Evolutionary conservation across 768 basidiomycete species (phyloP).

Genomic region (Tylopilus plumbeoviolaceoides): DNA sequence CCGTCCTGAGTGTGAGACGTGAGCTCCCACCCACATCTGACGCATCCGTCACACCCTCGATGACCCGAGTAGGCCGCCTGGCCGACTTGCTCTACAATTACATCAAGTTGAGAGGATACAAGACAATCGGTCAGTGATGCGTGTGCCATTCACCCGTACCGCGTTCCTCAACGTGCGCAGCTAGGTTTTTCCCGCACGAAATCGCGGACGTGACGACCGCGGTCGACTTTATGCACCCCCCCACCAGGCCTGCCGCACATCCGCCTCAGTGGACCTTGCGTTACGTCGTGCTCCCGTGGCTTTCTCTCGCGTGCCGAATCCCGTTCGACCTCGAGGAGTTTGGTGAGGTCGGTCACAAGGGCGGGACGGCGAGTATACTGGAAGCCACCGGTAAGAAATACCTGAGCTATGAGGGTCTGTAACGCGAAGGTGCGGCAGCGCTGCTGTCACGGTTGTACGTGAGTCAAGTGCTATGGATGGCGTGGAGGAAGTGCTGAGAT

Average conservation of each 20-base stretch:
- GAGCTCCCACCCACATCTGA: no score
- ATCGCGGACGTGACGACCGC: slow-evolving; percentile 77
- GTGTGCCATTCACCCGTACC: slow-evolving; percentile 4
- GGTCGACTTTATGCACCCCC: slow-evolving; percentile 55
- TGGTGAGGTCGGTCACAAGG: slow-evolving; percentile 52
- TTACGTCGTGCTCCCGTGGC: slow-evolving; percentile 84
- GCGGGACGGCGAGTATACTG: slow-evolving; percentile 52
- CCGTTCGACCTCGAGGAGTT: slow-evolving; percentile 90
- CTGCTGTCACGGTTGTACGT: slow-evolving; percentile 80
- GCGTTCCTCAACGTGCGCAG: slow-evolving; percentile 42
- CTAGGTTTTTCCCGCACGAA: slow-evolving; percentile 92
- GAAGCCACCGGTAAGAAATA: slow-evolving; percentile 56
- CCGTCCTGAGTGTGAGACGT: no score
- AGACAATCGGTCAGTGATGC: slow-evolving; percentile 74
- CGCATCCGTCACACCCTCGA: slow-evolving; percentile 25
- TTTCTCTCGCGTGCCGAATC: slow-evolving; percentile 90
- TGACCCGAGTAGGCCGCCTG: slow-evolving; percentile 46
- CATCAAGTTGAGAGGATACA: slow-evolving; percentile 86
- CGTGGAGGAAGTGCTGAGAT: slow-evolving; percentile 8
- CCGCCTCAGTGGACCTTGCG: slow-evolving; percentile 71
- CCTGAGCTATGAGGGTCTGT: slow-evolving; percentile 69
- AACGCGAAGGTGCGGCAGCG: slow-evolving; percentile 77
- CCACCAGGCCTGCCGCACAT: slow-evolving; percentile 40
- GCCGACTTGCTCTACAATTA: slow-evolving; percentile 70
- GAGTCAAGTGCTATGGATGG: slow-evolving; percentile 44